Percentiles rank a stretch among this genome's conserved stretches.
These are phyloP conservation scores for Pseudopyricularia javanii DNA, from an alignment of 2,329 filamentous ascomycete genomes.

Conservation along the genomic window DNA sequence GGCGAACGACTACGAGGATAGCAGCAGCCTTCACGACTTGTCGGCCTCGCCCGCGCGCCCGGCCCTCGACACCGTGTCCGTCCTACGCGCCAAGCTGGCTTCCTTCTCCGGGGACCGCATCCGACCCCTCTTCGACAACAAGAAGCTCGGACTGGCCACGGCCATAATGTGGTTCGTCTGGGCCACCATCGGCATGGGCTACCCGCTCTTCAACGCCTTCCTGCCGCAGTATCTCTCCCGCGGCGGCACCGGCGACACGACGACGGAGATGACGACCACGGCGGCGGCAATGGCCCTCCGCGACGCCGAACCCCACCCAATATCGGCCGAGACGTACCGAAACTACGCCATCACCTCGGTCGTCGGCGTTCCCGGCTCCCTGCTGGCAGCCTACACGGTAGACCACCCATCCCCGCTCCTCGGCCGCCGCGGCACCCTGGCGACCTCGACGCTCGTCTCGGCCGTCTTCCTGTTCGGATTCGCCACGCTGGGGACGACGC, in stretches of 20 bases:
- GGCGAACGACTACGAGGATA: slow-evolving; percentile 4
- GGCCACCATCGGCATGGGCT: slow-evolving; percentile 74
- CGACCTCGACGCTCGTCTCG: slow-evolving; percentile 52
- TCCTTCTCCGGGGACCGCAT: slow-evolving; percentile 58
- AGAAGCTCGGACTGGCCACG: slow-evolving; percentile 38
- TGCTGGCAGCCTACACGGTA: slow-evolving; percentile 63
- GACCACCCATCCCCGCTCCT: slow-evolving; percentile 48
- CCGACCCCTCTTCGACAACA: slow-evolving; percentile 48
- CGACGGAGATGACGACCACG: slow-evolving; percentile 15
- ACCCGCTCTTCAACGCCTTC: slow-evolving; percentile 82
- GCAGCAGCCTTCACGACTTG: slow-evolving; percentile 3
- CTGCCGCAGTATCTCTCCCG: slow-evolving; percentile 73
- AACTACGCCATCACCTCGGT: slow-evolving; percentile 74
- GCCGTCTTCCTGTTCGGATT: slow-evolving; percentile 60
- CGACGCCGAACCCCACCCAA: slow-evolving; percentile 11
- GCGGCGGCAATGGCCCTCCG: slow-evolving; percentile 6
- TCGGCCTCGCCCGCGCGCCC: slow-evolving; percentile 1
- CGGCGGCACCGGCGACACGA: slow-evolving; percentile 20
- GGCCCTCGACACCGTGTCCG: slow-evolving; percentile 18
- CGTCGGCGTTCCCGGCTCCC: slow-evolving; percentile 63
- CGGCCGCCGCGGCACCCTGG: slow-evolving; percentile 62
- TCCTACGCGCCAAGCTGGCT: slow-evolving; percentile 46
- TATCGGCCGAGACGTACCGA: slow-evolving; percentile 49
- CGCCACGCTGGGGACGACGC: slow-evolving; percentile 43
- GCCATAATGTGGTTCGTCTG: slow-evolving; percentile 64